A percentile compares a stretch with the other conserved stretches of the same genome.
Conservation (phyloP, 148 eudicot genomes). For the Fagopyrum tataricum region DNA sequence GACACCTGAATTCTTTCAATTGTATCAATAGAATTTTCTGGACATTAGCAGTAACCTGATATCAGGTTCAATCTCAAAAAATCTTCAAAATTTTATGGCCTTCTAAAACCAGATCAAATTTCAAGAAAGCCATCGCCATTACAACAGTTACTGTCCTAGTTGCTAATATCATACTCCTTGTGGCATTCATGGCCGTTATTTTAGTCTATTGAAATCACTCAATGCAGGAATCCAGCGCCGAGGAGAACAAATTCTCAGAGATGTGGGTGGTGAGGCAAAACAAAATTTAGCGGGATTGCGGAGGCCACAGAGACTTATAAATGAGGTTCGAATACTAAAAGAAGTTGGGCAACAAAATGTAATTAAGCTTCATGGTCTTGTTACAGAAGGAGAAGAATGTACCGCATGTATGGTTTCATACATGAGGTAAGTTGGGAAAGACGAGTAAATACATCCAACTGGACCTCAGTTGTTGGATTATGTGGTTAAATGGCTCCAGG, state of each 20-base stretch:
- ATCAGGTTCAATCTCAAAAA: slow-evolving; percentile 50
- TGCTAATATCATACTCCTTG: slow-evolving; percentile 32
- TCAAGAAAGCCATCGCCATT: slow-evolving; percentile 20
- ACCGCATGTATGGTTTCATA: too few relatives aligned
- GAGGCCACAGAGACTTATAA: slow-evolving; percentile 15
- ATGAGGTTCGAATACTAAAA: slow-evolving; percentile 21
- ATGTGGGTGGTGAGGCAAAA: slow-evolving; percentile 59
- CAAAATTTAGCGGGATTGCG: slow-evolving; percentile 12
- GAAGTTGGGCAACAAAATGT: slow-evolving; percentile 22
- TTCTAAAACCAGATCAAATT: slow-evolving; percentile 6
- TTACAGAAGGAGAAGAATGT: not conserved
- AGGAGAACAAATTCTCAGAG: slow-evolving; percentile 23
- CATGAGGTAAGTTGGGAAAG: slow-evolving; percentile 17
- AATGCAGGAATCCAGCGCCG: slow-evolving; percentile 19
- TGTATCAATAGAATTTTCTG: slow-evolving; percentile 28
- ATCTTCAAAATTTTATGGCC: slow-evolving; percentile 43
- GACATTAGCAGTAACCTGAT: slow-evolving; percentile 73
- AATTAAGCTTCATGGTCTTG: too few relatives aligned
- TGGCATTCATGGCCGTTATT: slow-evolving; percentile 21
- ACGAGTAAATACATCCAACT: slow-evolving; percentile 23
- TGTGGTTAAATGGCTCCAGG: slow-evolving; percentile 29
- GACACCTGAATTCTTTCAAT: slow-evolving; percentile 49
- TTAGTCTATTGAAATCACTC: slow-evolving; percentile 13
- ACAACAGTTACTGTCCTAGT: slow-evolving; percentile 37
- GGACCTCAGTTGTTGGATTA: slow-evolving; percentile 21